Conservation (phyloP, 2,329 filamentous ascomycete genomes). For the Bipolaris victoriae region DNA sequence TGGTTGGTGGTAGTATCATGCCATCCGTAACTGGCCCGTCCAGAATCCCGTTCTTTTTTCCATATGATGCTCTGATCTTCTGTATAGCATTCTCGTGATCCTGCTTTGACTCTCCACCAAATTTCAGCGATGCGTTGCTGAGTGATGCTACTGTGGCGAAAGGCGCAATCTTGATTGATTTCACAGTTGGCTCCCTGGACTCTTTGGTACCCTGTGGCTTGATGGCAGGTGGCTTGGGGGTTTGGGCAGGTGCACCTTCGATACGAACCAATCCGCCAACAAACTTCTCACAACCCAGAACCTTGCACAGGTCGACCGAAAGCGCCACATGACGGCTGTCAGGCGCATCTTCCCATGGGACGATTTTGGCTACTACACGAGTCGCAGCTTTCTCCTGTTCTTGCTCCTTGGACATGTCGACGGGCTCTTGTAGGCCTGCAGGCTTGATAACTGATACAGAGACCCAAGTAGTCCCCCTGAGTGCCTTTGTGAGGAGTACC, state of each 20-base stretch:
- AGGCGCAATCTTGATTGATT: conserved; percentile 78
- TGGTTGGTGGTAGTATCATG: conserved; percentile 71
- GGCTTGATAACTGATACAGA: conserved; percentile 87
- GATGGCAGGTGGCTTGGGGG: conserved; percentile 66
- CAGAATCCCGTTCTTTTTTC: conserved; percentile 68
- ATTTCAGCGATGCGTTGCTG: conserved; percentile 72
- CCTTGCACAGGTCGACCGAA: conserved; percentile 76
- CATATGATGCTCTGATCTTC: conserved; percentile 74
- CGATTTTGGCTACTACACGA: conserved; percentile 77
- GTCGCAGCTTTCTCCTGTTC: conserved; percentile 64
- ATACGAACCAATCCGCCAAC: conserved; percentile 88
- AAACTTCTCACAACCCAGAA: conserved; percentile 72
- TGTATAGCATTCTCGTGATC: conserved; percentile 79
- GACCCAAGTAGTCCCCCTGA: conserved; percentile 79
- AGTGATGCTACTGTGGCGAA: conserved; percentile 68
- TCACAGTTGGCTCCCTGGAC: conserved; percentile 58
- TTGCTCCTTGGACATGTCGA: conserved; percentile 73
- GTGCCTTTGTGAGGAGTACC: conserved; percentile 70
- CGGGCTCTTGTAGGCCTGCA: conserved; percentile 72
- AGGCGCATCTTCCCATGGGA: conserved; percentile 84
- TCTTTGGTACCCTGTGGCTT: conserved; percentile 45
- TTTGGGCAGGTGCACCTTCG: conserved; percentile 76
- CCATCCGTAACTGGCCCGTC: conserved; percentile 89
- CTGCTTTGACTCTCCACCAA: conserved; percentile 84
- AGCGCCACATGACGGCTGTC: conserved; percentile 80